Percentiles rank a stretch among this genome's conserved stretches.
Conservation (phyloP, 2,329 filamentous ascomycete species). For the Xylariaceae sp. region DNA sequence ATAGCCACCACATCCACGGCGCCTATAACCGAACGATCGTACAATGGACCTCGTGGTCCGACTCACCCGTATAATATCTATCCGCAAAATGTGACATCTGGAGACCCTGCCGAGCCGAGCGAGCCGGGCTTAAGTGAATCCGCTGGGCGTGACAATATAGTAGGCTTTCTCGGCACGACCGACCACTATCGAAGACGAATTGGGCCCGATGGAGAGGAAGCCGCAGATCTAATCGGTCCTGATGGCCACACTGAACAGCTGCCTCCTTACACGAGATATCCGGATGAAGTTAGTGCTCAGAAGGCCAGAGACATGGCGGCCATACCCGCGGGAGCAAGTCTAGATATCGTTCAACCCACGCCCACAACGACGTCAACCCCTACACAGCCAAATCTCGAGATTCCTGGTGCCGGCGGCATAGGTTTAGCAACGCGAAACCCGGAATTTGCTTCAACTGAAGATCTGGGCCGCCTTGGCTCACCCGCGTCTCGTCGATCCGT, state of each 20-base stretch:
- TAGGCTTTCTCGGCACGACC: slow-evolving; percentile 69
- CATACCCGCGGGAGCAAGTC: slow-evolving; percentile 16
- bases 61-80: slow-evolving; percentile 87
- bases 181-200: slow-evolving; percentile 67
- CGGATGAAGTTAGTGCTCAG: slow-evolving; percentile 63
- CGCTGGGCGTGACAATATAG: slow-evolving; percentile 48
- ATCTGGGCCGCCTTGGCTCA: slow-evolving; percentile 40
- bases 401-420: slow-evolving; percentile 58
- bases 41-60: slow-evolving; percentile 60
- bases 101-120: slow-evolving; percentile 40
- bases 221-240: slow-evolving; percentile 80
- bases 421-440: slow-evolving; percentile 59
- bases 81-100: slow-evolving; percentile 68
- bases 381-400: slow-evolving; percentile 26
- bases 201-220: slow-evolving; percentile 78
- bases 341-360: slow-evolving; percentile 22
- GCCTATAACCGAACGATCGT: slow-evolving; percentile 54
- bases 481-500: slow-evolving; percentile 49
- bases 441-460: slow-evolving; percentile 57
- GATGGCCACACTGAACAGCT: slow-evolving; percentile 88
- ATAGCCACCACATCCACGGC: slow-evolving; percentile 68
- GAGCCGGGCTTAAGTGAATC: slow-evolving; percentile 4
- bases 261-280: slow-evolving; percentile 87
- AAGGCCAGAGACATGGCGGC: slow-evolving; percentile 36
- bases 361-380: slow-evolving; percentile 1